A percentile compares a stretch with the other conserved stretches of the same genome.
phyloP scores from a whole-genome alignment of 371 early-diverging fungal species.

The Conidiobolus incongruus region DNA sequence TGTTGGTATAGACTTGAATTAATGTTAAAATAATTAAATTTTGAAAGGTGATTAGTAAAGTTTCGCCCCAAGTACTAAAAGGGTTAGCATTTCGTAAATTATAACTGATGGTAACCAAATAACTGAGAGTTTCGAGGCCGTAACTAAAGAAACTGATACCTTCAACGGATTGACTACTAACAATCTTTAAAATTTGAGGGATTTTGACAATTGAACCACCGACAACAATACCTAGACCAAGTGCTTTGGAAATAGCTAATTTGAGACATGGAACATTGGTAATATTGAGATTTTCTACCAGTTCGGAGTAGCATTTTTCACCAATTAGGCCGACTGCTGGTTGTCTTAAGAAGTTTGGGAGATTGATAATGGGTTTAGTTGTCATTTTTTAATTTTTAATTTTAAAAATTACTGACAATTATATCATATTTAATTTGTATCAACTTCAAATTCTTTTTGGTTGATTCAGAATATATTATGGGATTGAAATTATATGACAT shows the following conservation, averaged over 20 bases:
- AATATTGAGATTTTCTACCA: slow-evolving; percentile 40
- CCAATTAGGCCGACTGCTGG: slow-evolving; percentile 37
- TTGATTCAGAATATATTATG: too few species aligned
- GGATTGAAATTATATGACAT: too few species aligned
- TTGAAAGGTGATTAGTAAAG: slow-evolving; percentile 49
- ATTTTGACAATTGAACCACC: slow-evolving; percentile 82
- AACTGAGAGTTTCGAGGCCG: slow-evolving; percentile 60
- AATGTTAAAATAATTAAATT: slow-evolving; percentile 53
- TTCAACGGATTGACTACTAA: slow-evolving; percentile 36
- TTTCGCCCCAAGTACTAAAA: slow-evolving; percentile 85
- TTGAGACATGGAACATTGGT: slow-evolving; percentile 50
- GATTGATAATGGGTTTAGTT: slow-evolving; percentile 10
- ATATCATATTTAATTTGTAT: too few species aligned
- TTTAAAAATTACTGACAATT: too few species aligned
- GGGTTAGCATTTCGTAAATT: slow-evolving; percentile 60
- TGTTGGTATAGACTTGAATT: slow-evolving; percentile 33
- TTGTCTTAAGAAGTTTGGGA: slow-evolving; percentile 19
- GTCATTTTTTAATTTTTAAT: too few species aligned
- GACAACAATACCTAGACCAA: slow-evolving; percentile 76
- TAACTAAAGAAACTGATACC: slow-evolving; percentile 65
- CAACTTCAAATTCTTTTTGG: too few species aligned
- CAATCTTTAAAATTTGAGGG: slow-evolving; percentile 84
- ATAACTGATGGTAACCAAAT: slow-evolving; percentile 58
- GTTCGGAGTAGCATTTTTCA: slow-evolving; percentile 33
- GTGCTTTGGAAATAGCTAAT: slow-evolving; percentile 60